Base-by-base conservation (phyloP, 1,284 basidiomycete species). In the Malassezia slooffiae region DNA sequence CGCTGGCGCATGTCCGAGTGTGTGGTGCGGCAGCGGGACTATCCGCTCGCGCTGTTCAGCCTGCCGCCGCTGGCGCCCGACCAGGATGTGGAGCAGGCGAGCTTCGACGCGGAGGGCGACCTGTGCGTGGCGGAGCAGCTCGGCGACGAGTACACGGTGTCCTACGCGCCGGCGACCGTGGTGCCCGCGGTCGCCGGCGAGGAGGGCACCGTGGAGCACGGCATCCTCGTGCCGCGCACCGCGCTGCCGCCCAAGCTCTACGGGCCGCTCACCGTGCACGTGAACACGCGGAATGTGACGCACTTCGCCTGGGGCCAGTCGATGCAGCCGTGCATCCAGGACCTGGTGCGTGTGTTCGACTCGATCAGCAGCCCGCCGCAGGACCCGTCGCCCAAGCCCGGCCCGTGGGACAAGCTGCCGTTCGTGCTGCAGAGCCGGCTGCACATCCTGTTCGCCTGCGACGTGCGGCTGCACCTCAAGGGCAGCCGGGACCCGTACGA, bases 221-320 rank as follows among this genome's bases (percentile, higher is more conserved):
- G 74, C 5, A 72, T 93, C 17, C 67, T 74, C 28, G 76, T 95
- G 23, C 87, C 88, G 1, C 95, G 91, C 70, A 89, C 88, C 0
- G 82, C 89, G 45, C 91, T 91, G 84, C 84, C 90, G 0, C 82
- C 90, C 59, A 96, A 96, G 71, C 84, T 81, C 17, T 96, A 91
- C 65, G 85, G 86, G 3, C 76, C 78, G 32, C 59, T 67, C 5
- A 52, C 46, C 0, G 83, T 89, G 4, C 72, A 73, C 21, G 75
- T 96, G 55, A 75, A 76, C 17, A 79, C 83, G 1, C 73, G 76
- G 9, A 75, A 75, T 23, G 76, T 82, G 5, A 85, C 86, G 1
- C 78, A 81, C 39, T 77, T 95, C 43, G 79, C 82, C 5, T 96
- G 90, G 90, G 85, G 86, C 22, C 79, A 88, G 41, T 91, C 88